Evolutionary conservation across 2,329 filamentous ascomycete genomes (phyloP).

Genomic region (Ilyonectria robusta): DNA sequence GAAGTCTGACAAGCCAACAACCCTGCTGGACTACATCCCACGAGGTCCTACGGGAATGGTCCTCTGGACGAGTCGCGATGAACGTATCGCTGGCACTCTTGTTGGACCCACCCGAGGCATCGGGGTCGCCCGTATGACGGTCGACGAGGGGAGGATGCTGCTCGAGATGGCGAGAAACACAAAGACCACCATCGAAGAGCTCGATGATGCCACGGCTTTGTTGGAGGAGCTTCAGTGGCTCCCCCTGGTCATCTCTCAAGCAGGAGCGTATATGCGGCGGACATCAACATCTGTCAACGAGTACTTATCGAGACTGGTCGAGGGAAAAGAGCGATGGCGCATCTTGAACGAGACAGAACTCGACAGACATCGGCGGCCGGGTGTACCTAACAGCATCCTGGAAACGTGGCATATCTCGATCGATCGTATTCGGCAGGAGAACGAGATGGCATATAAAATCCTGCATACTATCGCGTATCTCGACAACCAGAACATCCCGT

Average conservation of each 20-base stretch:
- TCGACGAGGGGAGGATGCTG: slow-evolving; percentile 31
- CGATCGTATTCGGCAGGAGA: slow-evolving; percentile 48
- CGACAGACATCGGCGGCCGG: slow-evolving; percentile 47
- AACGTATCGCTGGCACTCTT: slow-evolving; percentile 45
- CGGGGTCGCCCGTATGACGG: slow-evolving; percentile 42
- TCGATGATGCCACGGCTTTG: slow-evolving; percentile 14
- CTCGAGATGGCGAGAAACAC: slow-evolving; percentile 7
- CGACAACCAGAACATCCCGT: slow-evolving; percentile 51
- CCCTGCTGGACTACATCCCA: slow-evolving; percentile 45
- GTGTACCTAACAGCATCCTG: slow-evolving; percentile 52
- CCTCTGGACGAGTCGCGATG: slow-evolving; percentile 53
- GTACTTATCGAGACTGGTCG: slow-evolving; percentile 46
- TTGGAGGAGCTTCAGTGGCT: slow-evolving; percentile 47
- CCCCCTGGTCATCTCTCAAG: slow-evolving; percentile 52
- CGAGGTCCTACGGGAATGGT: slow-evolving; percentile 44
- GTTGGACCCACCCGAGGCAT: slow-evolving; percentile 42
- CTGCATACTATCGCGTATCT: slow-evolving; percentile 51
- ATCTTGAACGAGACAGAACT: slow-evolving; percentile 39
- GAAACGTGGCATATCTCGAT: slow-evolving; percentile 54
- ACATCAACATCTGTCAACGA: slow-evolving; percentile 40
- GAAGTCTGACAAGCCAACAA: not conserved
- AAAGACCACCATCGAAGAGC: not conserved
- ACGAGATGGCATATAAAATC: slow-evolving; percentile 46
- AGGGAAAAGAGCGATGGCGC: slow-evolving; percentile 42
- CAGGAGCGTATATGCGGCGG: slow-evolving; percentile 50